Percentiles rank a stretch among this genome's conserved stretches.
phyloP scores from a whole-genome alignment of 352 stramenopile species.

The Phytopythium helicoides region DNA sequence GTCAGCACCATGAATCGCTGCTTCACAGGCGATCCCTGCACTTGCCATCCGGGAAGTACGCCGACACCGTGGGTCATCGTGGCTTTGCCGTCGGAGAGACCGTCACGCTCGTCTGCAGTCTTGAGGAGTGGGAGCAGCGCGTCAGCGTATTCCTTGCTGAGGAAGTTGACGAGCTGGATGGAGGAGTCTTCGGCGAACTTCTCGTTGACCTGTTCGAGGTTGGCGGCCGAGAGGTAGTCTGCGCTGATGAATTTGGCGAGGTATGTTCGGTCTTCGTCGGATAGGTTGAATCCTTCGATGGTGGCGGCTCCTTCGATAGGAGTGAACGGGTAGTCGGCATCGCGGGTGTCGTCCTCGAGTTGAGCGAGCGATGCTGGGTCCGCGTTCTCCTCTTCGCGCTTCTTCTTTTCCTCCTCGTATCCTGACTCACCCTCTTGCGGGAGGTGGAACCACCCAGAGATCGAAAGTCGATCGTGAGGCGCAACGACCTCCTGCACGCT shows the following conservation, averaged over 20 bases:
- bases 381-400: constrained; percentile 8
- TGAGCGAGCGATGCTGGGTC: constrained; percentile 19
- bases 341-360: constrained; percentile 26
- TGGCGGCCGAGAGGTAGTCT: constrained; percentile 66
- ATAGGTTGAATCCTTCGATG: constrained; percentile 20
- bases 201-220: constrained; percentile 68
- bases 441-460: constrained; percentile 76
- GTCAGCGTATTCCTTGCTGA: constrained; percentile 55
- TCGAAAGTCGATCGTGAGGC: constrained; percentile 68
- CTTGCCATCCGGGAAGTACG: constrained; percentile 13
- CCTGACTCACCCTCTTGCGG: constrained; percentile 17
- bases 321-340: constrained; percentile 17
- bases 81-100: constrained; percentile 46
- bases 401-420: constrained; percentile 13
- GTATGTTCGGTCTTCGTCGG: constrained; percentile 46
- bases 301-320: neutral
- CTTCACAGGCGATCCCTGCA: constrained; percentile 26
- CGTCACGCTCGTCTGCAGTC: constrained; percentile 41
- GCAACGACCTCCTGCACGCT: constrained; percentile 51
- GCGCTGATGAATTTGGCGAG: constrained; percentile 77
- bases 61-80: constrained; percentile 25
- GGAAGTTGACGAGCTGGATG: constrained; percentile 85
- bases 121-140: constrained; percentile 31
- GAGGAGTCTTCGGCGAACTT: constrained; percentile 81
- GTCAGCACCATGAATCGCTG: constrained; percentile 19